Base-by-base conservation (phyloP, 2,329 filamentous ascomycete species). In the Apiospora arundinis region DNA sequence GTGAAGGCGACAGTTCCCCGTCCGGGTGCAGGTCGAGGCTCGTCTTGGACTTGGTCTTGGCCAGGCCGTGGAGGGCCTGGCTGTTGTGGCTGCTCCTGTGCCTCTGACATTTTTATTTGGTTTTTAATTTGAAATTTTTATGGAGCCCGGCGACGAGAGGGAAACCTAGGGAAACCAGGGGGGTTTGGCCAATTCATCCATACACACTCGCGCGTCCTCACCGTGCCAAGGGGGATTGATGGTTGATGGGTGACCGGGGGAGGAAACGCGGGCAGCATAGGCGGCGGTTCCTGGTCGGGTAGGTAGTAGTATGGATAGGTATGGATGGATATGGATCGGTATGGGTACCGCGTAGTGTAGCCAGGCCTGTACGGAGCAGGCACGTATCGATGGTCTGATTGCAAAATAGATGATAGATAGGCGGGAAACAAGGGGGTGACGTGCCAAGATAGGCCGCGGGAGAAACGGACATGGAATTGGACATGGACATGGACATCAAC, bases 91-190 rank as follows among this genome's bases (percentile, higher is more conserved):
- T 40, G 56, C 56, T 63, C 56, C 56, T 63, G 56, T 63, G 56
- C 56, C 56, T 63, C 56, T 63, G 56, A 63, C 56, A 63, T 63
- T 63, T 63, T 63, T 63, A 63, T 63, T 63, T 63, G 56, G 56
- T 40, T 63, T 40, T 63, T 63, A 63, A 63, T 63, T 63, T 63
- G 56, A 40, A 63, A 63, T 40, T 63, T 63, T 63, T 63, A 63
- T 63, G 56, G 56, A 40, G 56, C 32, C 32, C 56, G 21, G 18
- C 56, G 56, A 63, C n/a, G 56, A 63, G 56, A 63, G 56, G 56
- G 56, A 63, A n/a, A 63, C 56, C 56, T 32, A 32, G 56, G 56
- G 56, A 63, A n/a, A 63, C 56, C 56, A 63, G 56, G 56, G 56
- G 23, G 56, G 56, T 32, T 40, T 37, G 32, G 52, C 32, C 32